These are phyloP conservation scores for Kitagawia praeruptora DNA, from an alignment of 129 eudicot species.

Conservation along the genomic window DNA sequence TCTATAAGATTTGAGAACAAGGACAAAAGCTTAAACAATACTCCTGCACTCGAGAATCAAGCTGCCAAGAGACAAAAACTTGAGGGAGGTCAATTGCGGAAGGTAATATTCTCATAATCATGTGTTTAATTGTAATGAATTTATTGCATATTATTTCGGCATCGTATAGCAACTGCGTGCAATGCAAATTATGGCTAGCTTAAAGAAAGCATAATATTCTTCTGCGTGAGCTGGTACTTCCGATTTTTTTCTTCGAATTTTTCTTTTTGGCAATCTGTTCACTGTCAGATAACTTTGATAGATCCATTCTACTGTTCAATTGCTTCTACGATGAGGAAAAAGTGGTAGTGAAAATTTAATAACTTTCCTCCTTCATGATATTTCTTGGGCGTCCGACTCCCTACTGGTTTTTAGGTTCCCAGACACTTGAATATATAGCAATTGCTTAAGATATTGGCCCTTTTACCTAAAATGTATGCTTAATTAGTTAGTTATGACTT, in stretches of 20 bases:
- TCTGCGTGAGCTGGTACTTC: not conserved
- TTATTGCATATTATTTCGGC: not conserved
- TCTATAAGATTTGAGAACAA: constrained; percentile 35
- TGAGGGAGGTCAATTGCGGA: constrained; percentile 78
- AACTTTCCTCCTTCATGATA: not conserved
- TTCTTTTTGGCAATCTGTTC: not conserved
- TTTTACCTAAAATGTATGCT: constrained; percentile 10
- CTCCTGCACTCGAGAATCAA: constrained; percentile 57
- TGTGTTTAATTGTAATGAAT: not conserved
- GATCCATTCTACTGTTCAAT: not conserved
- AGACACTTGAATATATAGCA: not conserved
- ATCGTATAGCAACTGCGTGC: constrained; percentile 19
- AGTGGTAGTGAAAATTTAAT: not conserved
- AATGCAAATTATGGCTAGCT: not conserved
- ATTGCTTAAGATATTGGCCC: not conserved
- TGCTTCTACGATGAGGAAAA: not conserved
- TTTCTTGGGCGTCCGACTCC: not conserved
- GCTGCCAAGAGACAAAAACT: constrained; percentile 96
- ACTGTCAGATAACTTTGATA: not conserved
- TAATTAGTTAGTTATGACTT: not conserved
- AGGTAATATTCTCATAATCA: constrained; percentile 33
- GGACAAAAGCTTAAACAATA: constrained; percentile 22
- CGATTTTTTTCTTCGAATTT: not conserved
- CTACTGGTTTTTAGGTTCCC: not conserved
- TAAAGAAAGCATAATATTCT: not conserved